phyloP scores from a whole-genome alignment of 768 basidiomycete genomes.

The Lentinula guzmanii region DNA sequence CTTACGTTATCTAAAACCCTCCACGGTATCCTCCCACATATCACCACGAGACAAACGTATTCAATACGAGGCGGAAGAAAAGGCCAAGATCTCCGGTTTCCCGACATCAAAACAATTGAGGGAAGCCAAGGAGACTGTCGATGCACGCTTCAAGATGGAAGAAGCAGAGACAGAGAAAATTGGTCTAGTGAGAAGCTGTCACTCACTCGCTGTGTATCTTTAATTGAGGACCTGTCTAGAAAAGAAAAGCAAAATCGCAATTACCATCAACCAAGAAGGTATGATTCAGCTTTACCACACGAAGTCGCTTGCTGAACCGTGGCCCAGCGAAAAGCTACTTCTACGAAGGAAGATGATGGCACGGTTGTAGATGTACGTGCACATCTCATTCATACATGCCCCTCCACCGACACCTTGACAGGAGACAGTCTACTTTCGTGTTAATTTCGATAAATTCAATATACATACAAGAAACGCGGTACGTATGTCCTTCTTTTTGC shows the following conservation, averaged over 20 bases:
- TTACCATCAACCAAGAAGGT: conserved; percentile 15
- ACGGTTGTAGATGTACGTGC: conserved; percentile 61
- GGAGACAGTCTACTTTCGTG: conserved; percentile 73
- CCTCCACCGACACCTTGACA: conserved; percentile 21
- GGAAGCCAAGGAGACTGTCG: conserved; percentile 62
- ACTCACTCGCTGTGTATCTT: neutral
- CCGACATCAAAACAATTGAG: conserved; percentile 78
- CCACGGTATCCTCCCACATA: conserved; percentile 69
- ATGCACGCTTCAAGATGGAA: conserved; percentile 56
- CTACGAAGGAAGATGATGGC: conserved; percentile 42
- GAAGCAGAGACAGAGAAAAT: conserved; percentile 70
- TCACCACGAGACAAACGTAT: conserved; percentile 80
- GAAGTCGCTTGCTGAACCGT: neutral
- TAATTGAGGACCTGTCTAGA: conserved; percentile 37
- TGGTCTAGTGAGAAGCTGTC: conserved; percentile 51
- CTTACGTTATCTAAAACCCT: conserved; percentile 70
- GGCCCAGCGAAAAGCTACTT: conserved; percentile 15
- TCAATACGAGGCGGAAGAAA: conserved; percentile 76
- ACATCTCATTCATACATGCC: neutral
- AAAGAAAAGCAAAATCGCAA: conserved; percentile 48
- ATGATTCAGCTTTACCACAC: neutral
- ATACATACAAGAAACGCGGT: conserved; percentile 85
- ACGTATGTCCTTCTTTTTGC: conserved; percentile 13
- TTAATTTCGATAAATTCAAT: conserved; percentile 87
- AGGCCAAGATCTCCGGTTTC: conserved; percentile 64